Evolutionary conservation across 2,329 filamentous ascomycete genomes (phyloP).

Genomic region (Penicillium occitanis): DNA sequence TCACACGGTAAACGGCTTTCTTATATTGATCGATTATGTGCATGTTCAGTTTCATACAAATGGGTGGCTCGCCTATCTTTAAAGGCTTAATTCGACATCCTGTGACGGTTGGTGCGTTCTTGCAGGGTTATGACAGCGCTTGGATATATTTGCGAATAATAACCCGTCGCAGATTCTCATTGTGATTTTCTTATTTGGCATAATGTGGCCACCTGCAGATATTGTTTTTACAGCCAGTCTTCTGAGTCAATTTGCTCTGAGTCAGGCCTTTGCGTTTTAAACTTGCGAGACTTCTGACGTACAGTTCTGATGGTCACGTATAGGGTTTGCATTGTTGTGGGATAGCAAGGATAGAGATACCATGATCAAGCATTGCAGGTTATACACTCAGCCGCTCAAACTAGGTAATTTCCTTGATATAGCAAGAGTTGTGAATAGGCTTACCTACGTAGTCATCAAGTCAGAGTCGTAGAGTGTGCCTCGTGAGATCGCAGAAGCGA

Average conservation of each 20-base stretch:
- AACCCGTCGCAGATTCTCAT: not conserved
- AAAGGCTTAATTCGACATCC: not conserved
- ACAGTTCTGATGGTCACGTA: not conserved
- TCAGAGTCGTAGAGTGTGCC: not conserved
- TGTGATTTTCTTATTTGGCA: slow-evolving; percentile 12
- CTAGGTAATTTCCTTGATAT: not conserved
- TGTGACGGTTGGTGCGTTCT: not conserved
- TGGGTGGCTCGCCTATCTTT: not conserved
- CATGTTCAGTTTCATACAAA: slow-evolving; percentile 5
- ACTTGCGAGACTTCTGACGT: not conserved
- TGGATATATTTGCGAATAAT: not conserved
- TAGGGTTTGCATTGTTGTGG: slow-evolving; percentile 4
- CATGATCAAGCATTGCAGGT: slow-evolving; percentile 2
- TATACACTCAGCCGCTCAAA: not conserved
- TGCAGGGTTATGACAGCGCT: not conserved
- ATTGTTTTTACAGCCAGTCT: not conserved
- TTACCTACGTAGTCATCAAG: not conserved
- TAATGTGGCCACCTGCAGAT: slow-evolving; percentile 1
- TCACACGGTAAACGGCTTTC: slow-evolving; percentile 57
- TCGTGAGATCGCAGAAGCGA: not conserved
- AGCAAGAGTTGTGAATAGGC: not conserved
- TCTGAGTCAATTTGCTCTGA: not conserved
- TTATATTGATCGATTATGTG: slow-evolving; percentile 1
- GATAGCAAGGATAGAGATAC: slow-evolving; percentile 9
- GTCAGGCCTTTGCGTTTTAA: slow-evolving; percentile 8